Evolutionary conservation across 2,329 filamentous ascomycete species (phyloP).

Genomic region (Endothia cerciana): DNA sequence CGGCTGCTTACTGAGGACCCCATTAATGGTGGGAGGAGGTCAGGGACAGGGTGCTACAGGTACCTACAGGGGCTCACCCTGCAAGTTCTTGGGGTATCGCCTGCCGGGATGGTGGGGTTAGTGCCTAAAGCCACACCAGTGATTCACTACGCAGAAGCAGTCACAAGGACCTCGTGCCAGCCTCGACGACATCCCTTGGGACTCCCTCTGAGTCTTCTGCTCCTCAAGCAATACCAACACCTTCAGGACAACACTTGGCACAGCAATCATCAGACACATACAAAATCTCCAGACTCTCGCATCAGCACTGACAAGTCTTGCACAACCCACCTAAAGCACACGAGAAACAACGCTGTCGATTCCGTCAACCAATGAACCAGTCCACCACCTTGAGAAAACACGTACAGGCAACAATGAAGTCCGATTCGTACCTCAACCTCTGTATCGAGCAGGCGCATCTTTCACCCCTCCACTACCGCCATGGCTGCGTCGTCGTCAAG

Average conservation of each 20-base stretch:
- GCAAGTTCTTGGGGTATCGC: background rate
- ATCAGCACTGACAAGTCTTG: background rate
- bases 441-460: slow-evolving; percentile 56
- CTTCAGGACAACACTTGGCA: background rate
- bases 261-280: background rate
- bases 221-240: slow-evolving; percentile 14
- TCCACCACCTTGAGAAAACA: background rate
- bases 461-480: slow-evolving; percentile 53
- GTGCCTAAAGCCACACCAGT: background rate
- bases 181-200: too few species aligned
- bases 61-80: background rate
- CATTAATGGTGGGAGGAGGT: too few species aligned
- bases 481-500: slow-evolving; percentile 51
- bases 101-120: background rate
- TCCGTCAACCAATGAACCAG: background rate
- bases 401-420: slow-evolving; percentile 28
- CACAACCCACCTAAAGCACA: background rate
- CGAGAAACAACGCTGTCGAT: background rate
- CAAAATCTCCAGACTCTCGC: background rate
- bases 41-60: background rate
- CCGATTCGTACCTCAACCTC: slow-evolving; percentile 51
- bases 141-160: background rate
- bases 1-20: background rate
- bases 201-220: background rate
- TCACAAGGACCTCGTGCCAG: background rate